Conservation (phyloP, 345 rosid genomes). For the Cochlearia excelsa region DNA sequence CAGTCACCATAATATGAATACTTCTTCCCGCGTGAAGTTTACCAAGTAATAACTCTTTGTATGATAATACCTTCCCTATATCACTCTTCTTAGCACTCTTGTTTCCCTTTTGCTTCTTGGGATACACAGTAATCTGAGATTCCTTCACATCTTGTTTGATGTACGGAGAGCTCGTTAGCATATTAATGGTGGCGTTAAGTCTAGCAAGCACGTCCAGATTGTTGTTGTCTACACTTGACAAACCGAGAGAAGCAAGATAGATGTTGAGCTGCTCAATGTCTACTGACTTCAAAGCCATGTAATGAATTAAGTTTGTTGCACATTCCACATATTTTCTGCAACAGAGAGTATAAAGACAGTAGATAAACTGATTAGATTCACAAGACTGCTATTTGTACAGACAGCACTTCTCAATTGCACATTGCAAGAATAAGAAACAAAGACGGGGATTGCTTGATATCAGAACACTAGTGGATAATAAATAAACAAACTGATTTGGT, state of each 20-base stretch:
- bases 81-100: slow-evolving; percentile 25
- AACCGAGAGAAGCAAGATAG: slow-evolving; percentile 44
- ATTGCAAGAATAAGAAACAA: slow-evolving; percentile 5
- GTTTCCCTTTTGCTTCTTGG: slow-evolving; percentile 24
- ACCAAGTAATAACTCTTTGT: slow-evolving; percentile 54
- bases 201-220: slow-evolving; percentile 46
- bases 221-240: slow-evolving; percentile 48
- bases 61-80: slow-evolving; percentile 30
- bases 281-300: slow-evolving; percentile 52
- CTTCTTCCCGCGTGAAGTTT: slow-evolving; percentile 38
- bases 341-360: background rate
- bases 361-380: too few species aligned
- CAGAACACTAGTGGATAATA: background rate
- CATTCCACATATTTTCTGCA: slow-evolving; percentile 51
- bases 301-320: slow-evolving; percentile 59
- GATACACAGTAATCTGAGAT: slow-evolving; percentile 19
- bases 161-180: slow-evolving; percentile 37
- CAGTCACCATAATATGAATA: slow-evolving; percentile 62
- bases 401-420: background rate
- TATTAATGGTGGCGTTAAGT: slow-evolving; percentile 43
- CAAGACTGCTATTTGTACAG: too few species aligned
- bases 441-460: slow-evolving; percentile 3
- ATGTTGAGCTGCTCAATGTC: slow-evolving; percentile 46
- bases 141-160: slow-evolving; percentile 26
- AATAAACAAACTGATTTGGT: background rate